Conservation (phyloP, 441 rosid genomes). For the Metrosideros polymorpha region DNA sequence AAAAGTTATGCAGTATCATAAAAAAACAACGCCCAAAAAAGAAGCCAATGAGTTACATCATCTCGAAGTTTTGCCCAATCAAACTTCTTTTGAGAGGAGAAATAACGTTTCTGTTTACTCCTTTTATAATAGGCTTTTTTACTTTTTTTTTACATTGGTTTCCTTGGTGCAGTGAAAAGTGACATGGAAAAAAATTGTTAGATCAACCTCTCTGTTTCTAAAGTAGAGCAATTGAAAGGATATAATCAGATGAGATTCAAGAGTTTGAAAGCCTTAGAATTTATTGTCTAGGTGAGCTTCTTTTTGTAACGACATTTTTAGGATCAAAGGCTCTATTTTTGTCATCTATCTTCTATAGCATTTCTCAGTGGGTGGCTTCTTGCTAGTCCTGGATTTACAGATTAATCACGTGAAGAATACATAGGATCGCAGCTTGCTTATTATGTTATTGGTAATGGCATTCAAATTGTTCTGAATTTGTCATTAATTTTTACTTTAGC, state of each 20-base stretch:
- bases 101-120: background rate
- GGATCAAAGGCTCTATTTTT: background rate
- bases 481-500: background rate
- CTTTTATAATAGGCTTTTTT: background rate
- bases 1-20: too few species aligned
- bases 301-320: background rate
- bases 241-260: background rate
- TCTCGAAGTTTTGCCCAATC: too few species aligned
- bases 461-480: background rate
- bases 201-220: background rate
- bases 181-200: background rate
- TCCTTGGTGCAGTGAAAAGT: background rate
- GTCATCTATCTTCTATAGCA: background rate
- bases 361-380: background rate
- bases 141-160: background rate
- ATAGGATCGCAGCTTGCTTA: background rate
- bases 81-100: too few species aligned
- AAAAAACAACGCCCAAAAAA: too few species aligned
- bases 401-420: background rate
- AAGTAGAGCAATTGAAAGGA: background rate
- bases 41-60: too few species aligned
- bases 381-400: background rate
- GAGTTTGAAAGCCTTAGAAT: background rate
- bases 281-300: background rate
- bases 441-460: background rate